Evolutionary conservation across 805 yeast species (phyloP).

Genomic region (Blastobotrys mokoenaii): DNA sequence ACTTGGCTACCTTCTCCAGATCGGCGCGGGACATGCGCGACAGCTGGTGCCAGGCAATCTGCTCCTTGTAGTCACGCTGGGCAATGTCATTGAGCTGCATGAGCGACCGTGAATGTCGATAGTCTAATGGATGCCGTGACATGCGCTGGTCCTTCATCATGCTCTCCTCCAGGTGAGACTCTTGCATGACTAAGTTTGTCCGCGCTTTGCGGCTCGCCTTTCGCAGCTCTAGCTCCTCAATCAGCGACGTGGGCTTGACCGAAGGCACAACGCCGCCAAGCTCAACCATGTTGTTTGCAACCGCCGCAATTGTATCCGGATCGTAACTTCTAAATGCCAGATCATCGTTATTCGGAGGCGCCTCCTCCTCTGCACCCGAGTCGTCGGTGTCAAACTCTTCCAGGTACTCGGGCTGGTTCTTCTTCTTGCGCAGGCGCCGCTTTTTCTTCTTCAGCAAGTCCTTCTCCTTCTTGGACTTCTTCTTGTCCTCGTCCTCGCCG

Average conservation of each 20-base stretch:
- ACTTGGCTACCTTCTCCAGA: neutral
- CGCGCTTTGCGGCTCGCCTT: conserved; percentile 26
- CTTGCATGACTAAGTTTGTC: conserved; percentile 18
- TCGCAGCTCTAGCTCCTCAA: conserved; percentile 31
- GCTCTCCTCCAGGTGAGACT: conserved; percentile 5
- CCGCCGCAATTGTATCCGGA: conserved; percentile 10
- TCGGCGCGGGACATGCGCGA: neutral
- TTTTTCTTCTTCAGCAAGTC: neutral
- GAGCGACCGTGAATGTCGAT: conserved; percentile 20
- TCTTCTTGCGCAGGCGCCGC: neutral
- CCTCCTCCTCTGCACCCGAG: conserved; percentile 1
- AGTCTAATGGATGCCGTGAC: conserved; percentile 23
- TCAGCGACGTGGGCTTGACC: conserved; percentile 25
- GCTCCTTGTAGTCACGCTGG: conserved; percentile 22
- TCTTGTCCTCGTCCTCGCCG: conserved; percentile 1
- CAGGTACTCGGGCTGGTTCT: neutral
- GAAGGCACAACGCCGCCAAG: conserved; percentile 1
- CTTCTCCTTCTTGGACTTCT: neutral
- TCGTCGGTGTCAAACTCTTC: conserved; percentile 6
- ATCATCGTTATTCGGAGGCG: conserved; percentile 11
- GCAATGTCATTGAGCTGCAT: conserved; percentile 27
- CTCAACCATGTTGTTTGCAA: neutral
- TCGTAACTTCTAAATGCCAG: conserved; percentile 25
- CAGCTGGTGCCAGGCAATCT: conserved; percentile 1
- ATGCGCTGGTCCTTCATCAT: conserved; percentile 1